Base-by-base conservation (phyloP, 805 yeast species). In the Candida pseudoglaebosa region DNA sequence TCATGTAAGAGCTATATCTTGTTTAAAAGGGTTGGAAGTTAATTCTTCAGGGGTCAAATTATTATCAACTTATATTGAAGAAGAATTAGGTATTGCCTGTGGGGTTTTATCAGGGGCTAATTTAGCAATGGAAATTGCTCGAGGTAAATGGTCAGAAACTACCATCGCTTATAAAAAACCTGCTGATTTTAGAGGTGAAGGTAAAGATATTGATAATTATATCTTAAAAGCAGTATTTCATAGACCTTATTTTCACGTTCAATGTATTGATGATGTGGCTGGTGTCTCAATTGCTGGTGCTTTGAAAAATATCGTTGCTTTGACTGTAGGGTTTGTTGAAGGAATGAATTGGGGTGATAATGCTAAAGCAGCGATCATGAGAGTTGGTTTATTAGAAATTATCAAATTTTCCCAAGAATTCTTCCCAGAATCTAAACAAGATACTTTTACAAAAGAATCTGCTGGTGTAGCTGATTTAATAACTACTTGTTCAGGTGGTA, bases 361-460 rank as follows among this genome's bases (percentile, higher is more conserved):
- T 42, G 73, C 74, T 44, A 69, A 68, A 57, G 59, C 73, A 28
- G 74, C 74, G 32, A 59, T 69, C 47, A 69, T 69, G 74, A 62
- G 74, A 54, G 59, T 68, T 40, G 74, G 74, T 3, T 48, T 69
- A 33, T 52, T 62, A 42, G 74, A 69, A 49, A 67, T 56, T 40
- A 67, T 69, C 48, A 65, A 62, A 48, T 69, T 69, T 45, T 65
- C 73, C 3, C 74, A 80, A 56, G 75, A 73, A 51, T 91, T 86
- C 67, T 62, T 69, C 47, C 71, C 71, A 2, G 61, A 64, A 40
- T 58, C 69, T 20, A 39, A 55, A 34, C 46, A 59, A 26, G 43
- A 59, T 30, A 69, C 74, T 17, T 68, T 69, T 54, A 68, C 73
- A 6, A 62, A 56, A 38, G 74, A 69, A 49, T 60, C 68, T 26